Percentiles rank a stretch among this genome's conserved stretches.
Evolutionary conservation across 2,329 filamentous ascomycete species (phyloP).

Genomic region (Ceratocystis diversiconidia): DNA sequence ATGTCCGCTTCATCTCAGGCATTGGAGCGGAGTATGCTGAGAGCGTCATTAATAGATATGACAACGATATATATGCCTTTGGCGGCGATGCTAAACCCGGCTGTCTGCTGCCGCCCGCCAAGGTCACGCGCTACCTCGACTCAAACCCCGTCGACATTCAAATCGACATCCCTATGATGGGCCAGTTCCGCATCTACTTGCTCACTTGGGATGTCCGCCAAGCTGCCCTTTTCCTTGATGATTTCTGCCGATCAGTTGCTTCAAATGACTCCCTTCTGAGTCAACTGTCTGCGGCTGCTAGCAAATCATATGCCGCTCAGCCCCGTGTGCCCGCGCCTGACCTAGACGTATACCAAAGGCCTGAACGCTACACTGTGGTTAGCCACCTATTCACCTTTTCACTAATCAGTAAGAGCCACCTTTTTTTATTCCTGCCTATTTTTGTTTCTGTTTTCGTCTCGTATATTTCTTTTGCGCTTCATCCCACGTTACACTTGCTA

Average conservation of each 20-base stretch:
- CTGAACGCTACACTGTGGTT: conserved; percentile 53
- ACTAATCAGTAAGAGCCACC: conserved; percentile 43
- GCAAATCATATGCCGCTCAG: conserved; percentile 45
- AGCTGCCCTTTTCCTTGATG: conserved; percentile 42
- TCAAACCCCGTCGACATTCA: conserved; percentile 66
- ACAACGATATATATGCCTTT: conserved; percentile 29
- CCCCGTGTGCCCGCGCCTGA: conserved; percentile 42
- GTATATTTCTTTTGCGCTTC: background rate
- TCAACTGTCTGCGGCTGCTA: conserved; percentile 43
- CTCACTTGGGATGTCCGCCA: conserved; percentile 48
- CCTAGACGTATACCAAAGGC: conserved; percentile 48
- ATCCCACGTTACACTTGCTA: background rate
- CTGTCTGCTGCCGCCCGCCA: conserved; percentile 49
- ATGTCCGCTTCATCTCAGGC: conserved; percentile 60
- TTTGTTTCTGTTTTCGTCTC: background rate
- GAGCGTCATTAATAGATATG: conserved; percentile 36
- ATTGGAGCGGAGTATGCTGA: conserved; percentile 48
- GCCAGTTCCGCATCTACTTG: conserved; percentile 64
- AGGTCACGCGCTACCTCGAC: conserved; percentile 60
- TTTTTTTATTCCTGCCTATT: background rate
- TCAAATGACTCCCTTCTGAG: conserved; percentile 41
- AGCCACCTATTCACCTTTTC: conserved; percentile 57
- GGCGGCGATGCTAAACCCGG: conserved; percentile 37
- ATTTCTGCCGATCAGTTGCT: conserved; percentile 42
- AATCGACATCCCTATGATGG: conserved; percentile 61